Percentiles rank a stretch among this genome's conserved stretches.
Conservation (phyloP, 768 basidiomycete genomes). For the Boletus sp. region DNA sequence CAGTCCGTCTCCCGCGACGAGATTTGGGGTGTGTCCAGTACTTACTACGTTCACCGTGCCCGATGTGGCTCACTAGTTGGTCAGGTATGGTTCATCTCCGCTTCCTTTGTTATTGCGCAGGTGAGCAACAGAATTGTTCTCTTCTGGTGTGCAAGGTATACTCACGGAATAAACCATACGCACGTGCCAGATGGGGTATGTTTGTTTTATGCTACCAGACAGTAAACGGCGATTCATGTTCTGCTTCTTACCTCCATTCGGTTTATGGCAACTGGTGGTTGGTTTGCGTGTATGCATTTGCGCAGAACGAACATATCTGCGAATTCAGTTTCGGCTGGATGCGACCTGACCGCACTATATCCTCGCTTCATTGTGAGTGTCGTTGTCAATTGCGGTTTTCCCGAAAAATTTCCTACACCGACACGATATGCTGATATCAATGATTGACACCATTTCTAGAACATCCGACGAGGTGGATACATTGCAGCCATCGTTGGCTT, state of each 20-base stretch:
- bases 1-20: conserved; percentile 57
- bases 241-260: background rate
- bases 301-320: conserved; percentile 75
- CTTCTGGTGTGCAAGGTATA: conserved; percentile 2
- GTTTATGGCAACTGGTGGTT: conserved; percentile 8
- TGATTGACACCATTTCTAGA: conserved; percentile 37
- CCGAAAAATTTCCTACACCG: background rate
- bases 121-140: conserved; percentile 25
- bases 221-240: conserved; percentile 19
- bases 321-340: conserved; percentile 80
- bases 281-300: conserved; percentile 1
- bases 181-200: conserved; percentile 27
- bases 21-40: conserved; percentile 52
- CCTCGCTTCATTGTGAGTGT: conserved; percentile 68
- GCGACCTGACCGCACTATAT: conserved; percentile 74
- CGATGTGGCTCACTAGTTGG: conserved; percentile 12
- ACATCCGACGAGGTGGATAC: conserved; percentile 83
- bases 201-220: conserved; percentile 1
- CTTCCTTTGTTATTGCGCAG: conserved; percentile 79
- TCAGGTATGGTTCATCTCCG: conserved; percentile 76
- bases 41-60: background rate
- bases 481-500: conserved; percentile 77
- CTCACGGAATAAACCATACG: conserved; percentile 3
- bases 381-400: background rate
- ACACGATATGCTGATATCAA: background rate